A percentile compares a stretch with the other conserved stretches of the same genome.
phyloP scores from a whole-genome alignment of 495 filamentous ascomycete genomes.

The Penicillium tannophilum region DNA sequence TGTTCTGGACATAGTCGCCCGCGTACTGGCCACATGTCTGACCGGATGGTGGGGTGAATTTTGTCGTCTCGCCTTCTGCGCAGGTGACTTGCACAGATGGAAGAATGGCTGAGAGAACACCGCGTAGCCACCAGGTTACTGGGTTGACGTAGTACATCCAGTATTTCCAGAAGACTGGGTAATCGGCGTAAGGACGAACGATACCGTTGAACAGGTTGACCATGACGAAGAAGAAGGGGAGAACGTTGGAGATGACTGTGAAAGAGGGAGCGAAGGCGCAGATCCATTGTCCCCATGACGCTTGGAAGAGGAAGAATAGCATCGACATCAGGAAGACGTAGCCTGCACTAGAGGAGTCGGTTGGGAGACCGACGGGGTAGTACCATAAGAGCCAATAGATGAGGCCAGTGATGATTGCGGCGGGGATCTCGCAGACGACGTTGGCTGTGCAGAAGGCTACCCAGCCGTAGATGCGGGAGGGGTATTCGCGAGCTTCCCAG shows the following conservation, averaged over 20 bases:
- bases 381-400: slow-evolving; percentile 84
- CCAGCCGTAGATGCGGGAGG: slow-evolving; percentile 80
- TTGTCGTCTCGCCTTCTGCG: slow-evolving; percentile 58
- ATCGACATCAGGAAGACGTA: slow-evolving; percentile 85
- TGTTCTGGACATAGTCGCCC: slow-evolving; percentile 48
- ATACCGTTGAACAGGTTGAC: slow-evolving; percentile 79
- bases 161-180: slow-evolving; percentile 82
- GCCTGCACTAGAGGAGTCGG: slow-evolving; percentile 63
- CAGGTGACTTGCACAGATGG: slow-evolving; percentile 59
- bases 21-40: slow-evolving; percentile 66
- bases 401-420: slow-evolving; percentile 60
- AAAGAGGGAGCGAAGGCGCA: slow-evolving; percentile 78
- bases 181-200: slow-evolving; percentile 63
- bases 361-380: slow-evolving; percentile 71
- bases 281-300: slow-evolving; percentile 83
- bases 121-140: slow-evolving; percentile 71
- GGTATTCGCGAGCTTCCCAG: slow-evolving; percentile 76
- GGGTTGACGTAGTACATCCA: slow-evolving; percentile 78
- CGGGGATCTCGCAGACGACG: slow-evolving; percentile 76
- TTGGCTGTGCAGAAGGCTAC: slow-evolving; percentile 78
- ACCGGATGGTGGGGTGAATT: slow-evolving; percentile 64
- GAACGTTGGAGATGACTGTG: slow-evolving; percentile 75
- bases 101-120: slow-evolving; percentile 66
- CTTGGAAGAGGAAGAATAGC: slow-evolving; percentile 78
- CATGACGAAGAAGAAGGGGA: slow-evolving; percentile 69